phyloP scores from a whole-genome alignment of 2,329 filamentous ascomycete species.

The Ophiostoma triangulosporum region DNA sequence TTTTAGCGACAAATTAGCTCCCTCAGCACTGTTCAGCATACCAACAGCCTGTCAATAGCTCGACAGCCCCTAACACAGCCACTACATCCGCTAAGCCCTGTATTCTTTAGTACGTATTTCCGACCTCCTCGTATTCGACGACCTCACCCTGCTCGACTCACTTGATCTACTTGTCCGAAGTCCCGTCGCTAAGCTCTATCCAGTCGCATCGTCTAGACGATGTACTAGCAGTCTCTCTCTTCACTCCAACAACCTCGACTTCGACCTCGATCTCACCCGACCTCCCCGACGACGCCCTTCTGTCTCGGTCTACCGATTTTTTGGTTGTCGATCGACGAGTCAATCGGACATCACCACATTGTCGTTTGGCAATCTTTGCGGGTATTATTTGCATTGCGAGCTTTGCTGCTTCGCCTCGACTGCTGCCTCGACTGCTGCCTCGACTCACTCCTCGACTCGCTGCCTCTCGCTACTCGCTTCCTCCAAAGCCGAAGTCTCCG shows the following conservation, averaged over 20 bases:
- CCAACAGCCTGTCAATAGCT: no score
- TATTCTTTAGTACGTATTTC: no score
- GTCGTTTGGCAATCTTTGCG: not conserved
- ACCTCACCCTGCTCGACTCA: no score
- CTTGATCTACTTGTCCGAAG: not conserved
- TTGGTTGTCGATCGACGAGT: not conserved
- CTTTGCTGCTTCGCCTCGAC: no score
- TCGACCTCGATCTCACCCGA: constrained; percentile 1
- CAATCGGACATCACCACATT: not conserved
- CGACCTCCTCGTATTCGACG: no score
- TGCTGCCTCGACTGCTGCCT: no score
- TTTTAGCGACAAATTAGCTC: no score
- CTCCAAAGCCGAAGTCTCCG: not conserved
- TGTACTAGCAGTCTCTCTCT: not conserved
- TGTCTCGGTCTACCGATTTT: not conserved
- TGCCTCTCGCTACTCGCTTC: not conserved
- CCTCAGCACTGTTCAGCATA: no score
- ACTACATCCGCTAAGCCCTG: no score
- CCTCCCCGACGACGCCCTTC: not conserved
- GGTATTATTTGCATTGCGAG: no score
- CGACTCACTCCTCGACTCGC: not conserved
- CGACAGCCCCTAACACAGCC: no score
- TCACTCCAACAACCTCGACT: not conserved
- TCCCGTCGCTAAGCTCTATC: not conserved
- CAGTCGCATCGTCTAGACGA: not conserved